These are phyloP conservation scores for Coffea canephora DNA, from an alignment of 257 asterid species.

Conservation along the genomic window DNA sequence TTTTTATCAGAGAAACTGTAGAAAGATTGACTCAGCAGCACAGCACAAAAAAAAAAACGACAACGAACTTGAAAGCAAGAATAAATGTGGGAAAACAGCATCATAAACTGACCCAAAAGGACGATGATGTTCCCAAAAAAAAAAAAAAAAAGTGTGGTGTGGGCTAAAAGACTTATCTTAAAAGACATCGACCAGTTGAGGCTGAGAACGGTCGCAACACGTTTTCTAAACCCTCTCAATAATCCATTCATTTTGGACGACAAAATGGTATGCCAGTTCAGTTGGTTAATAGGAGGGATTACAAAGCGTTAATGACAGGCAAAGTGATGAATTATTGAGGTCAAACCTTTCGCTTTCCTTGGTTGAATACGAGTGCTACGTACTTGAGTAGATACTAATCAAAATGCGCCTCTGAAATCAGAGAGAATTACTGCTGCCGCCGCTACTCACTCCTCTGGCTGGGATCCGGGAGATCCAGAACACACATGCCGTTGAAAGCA, in stretches of 20 bases:
- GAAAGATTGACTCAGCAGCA: neutral
- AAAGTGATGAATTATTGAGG: constrained; percentile 14
- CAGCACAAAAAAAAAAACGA: neutral
- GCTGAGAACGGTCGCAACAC: constrained; percentile 10
- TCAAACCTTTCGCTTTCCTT: constrained; percentile 33
- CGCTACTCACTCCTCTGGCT: too few relatives aligned
- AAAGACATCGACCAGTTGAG: constrained; percentile 3
- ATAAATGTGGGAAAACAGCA: neutral
- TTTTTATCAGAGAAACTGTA: neutral
- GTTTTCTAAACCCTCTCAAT: neutral
- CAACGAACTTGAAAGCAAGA: neutral
- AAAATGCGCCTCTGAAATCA: neutral
- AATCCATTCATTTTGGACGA: neutral
- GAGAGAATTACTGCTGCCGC: too few relatives aligned
- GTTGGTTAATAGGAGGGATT: neutral
- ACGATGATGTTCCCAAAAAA: neutral
- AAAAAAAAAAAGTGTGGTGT: neutral
- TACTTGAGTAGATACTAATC: too few relatives aligned
- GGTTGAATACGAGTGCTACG: constrained; percentile 9
- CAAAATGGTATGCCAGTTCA: neutral
- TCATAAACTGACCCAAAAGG: neutral
- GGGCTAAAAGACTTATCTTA: neutral
- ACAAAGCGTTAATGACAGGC: neutral
- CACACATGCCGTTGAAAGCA: neutral
- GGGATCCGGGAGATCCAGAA: too few relatives aligned